phyloP scores from a whole-genome alignment of 2,329 filamentous ascomycete genomes.

The Tolypocladium pustulatum region DNA sequence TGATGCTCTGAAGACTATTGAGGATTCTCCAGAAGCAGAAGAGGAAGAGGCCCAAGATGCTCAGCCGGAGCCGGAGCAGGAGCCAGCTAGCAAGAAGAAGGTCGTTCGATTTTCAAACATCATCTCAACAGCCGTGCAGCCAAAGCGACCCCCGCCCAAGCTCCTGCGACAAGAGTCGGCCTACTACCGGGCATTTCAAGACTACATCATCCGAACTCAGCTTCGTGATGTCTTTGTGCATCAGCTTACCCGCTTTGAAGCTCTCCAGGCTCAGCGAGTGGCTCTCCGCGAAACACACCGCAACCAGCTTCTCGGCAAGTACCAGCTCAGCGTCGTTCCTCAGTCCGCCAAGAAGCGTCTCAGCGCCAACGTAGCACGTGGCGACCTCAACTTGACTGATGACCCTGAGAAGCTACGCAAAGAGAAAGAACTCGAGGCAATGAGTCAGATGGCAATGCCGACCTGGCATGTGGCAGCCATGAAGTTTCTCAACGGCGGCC shows the following conservation, averaged over 20 bases:
- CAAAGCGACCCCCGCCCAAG: slow-evolving; percentile 41
- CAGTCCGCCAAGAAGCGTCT: slow-evolving; percentile 61
- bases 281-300: slow-evolving; percentile 63
- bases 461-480: slow-evolving; percentile 52
- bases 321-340: slow-evolving; percentile 61
- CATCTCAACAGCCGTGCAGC: slow-evolving; percentile 31
- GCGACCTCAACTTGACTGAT: slow-evolving; percentile 53
- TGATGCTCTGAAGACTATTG: slow-evolving; percentile 24
- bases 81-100: slow-evolving; percentile 46
- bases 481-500: slow-evolving; percentile 54
- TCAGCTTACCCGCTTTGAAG: slow-evolving; percentile 76
- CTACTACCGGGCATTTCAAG: slow-evolving; percentile 81
- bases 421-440: slow-evolving; percentile 74
- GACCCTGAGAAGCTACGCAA: slow-evolving; percentile 52
- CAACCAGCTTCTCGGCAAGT: slow-evolving; percentile 76
- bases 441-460: slow-evolving; percentile 55
- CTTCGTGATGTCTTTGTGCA: slow-evolving; percentile 73
- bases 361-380: slow-evolving; percentile 63
- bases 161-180: slow-evolving; percentile 56
- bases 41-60: slow-evolving; percentile 17
- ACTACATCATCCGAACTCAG: slow-evolving; percentile 55
- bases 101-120: slow-evolving; percentile 62
- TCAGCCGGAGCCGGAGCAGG: slow-evolving; percentile 15
- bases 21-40: slow-evolving; percentile 21
- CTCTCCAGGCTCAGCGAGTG: slow-evolving; percentile 72